Evolutionary conservation across 2,329 filamentous ascomycete genomes (phyloP).

Genomic region (Trematosphaeria pertusa): DNA sequence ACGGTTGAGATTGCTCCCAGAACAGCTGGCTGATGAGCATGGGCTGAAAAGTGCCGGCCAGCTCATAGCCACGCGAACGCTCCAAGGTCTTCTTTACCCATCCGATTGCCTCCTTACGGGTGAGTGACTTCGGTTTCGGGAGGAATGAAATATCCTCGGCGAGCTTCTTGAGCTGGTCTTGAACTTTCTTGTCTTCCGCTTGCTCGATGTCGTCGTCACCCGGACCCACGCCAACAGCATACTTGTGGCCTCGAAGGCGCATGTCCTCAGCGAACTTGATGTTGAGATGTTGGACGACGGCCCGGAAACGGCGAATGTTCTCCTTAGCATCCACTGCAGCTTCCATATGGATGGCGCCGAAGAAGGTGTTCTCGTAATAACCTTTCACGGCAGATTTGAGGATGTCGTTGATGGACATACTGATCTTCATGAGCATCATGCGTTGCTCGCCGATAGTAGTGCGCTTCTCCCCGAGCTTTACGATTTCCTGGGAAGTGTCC

Average conservation of each 20-base stretch:
- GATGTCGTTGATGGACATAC: slow-evolving; percentile 54
- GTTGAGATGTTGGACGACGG: slow-evolving; percentile 61
- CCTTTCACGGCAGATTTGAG: slow-evolving; percentile 59
- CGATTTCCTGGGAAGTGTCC: slow-evolving; percentile 42
- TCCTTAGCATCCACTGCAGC: slow-evolving; percentile 22
- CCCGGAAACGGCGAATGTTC: slow-evolving; percentile 58
- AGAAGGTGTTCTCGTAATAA: slow-evolving; percentile 60
- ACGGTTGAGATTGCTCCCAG: slow-evolving; percentile 63
- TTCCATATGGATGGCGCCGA: slow-evolving; percentile 41
- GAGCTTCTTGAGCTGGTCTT: slow-evolving; percentile 5
- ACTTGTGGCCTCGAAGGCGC: slow-evolving; percentile 50
- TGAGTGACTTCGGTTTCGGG: slow-evolving; percentile 28
- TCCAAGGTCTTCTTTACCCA: slow-evolving; percentile 51
- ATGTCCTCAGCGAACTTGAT: slow-evolving; percentile 57
- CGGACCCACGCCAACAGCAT: slow-evolving; percentile 34
- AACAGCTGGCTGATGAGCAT: slow-evolving; percentile 67
- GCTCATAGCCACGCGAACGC: slow-evolving; percentile 60
- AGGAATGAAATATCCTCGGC: slow-evolving; percentile 1
- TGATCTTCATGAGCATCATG: slow-evolving; percentile 56
- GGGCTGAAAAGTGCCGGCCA: slow-evolving; percentile 68
- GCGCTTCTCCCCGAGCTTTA: slow-evolving; percentile 59
- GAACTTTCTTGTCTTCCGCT: slow-evolving; percentile 13
- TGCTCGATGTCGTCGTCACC: slow-evolving; percentile 20
- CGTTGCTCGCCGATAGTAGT: slow-evolving; percentile 57
- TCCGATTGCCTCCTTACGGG: slow-evolving; percentile 48